phyloP scores from a whole-genome alignment of 345 rosid species.

The Cochlearia excelsa region DNA sequence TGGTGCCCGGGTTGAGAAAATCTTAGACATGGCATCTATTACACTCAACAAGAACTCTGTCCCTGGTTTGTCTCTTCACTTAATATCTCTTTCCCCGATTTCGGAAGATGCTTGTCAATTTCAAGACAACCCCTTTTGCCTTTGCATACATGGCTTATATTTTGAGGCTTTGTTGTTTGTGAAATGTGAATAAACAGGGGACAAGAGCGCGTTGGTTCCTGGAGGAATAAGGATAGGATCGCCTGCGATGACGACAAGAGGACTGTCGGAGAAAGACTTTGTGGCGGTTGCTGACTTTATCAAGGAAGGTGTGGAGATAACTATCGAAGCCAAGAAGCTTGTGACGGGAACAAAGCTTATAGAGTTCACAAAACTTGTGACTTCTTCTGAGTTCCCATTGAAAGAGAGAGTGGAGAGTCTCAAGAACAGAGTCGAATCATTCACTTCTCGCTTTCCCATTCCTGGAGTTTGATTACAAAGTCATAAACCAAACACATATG shows the following conservation, averaged over 20 bases:
- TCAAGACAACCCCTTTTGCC: background rate
- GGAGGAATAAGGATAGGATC: conserved; percentile 94
- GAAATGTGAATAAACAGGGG: conserved; percentile 47
- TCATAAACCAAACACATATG: too few relatives aligned
- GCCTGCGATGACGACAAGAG: conserved; percentile 94
- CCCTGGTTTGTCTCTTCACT: conserved; percentile 50
- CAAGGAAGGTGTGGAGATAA: conserved; percentile 77
- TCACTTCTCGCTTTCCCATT: conserved; percentile 68
- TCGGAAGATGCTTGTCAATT: background rate
- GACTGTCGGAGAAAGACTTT: conserved; percentile 74
- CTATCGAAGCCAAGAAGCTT: conserved; percentile 55
- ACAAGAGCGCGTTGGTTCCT: conserved; percentile 82
- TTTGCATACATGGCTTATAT: background rate
- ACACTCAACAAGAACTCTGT: conserved; percentile 94
- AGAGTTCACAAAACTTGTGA: conserved; percentile 68
- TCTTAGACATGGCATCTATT: conserved; percentile 89
- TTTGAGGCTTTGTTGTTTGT: conserved; percentile 1
- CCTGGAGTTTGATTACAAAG: conserved; percentile 52
- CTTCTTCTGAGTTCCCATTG: conserved; percentile 57
- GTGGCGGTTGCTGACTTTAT: conserved; percentile 62
- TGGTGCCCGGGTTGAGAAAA: conserved; percentile 91
- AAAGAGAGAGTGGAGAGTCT: conserved; percentile 51
- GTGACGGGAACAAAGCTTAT: conserved; percentile 69
- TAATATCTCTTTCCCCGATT: background rate
- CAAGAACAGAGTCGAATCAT: conserved; percentile 58